phyloP scores from a whole-genome alignment of 2,329 filamentous ascomycete genomes.

The Monilinia fructigena region DNA sequence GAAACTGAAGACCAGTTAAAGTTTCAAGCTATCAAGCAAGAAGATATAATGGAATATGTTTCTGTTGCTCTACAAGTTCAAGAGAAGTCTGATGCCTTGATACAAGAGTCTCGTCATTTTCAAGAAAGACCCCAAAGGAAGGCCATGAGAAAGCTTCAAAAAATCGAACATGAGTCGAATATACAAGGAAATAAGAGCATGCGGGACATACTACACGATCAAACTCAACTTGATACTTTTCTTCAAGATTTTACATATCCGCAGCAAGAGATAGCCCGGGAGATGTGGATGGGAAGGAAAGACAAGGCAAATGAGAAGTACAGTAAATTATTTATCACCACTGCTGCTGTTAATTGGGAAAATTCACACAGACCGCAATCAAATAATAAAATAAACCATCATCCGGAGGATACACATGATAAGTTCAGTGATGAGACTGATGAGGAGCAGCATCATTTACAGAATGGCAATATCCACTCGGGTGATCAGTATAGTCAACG shows the following conservation, averaged over 20 bases:
- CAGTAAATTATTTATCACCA: background rate
- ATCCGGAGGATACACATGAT: background rate
- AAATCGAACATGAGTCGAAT: slow-evolving; percentile 1
- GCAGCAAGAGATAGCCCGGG: background rate
- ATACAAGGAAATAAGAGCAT: background rate
- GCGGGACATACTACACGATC: slow-evolving; percentile 1
- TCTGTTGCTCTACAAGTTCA: background rate
- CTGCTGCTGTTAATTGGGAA: background rate
- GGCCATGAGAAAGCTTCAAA: background rate
- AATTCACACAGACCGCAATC: background rate
- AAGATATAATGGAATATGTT: background rate
- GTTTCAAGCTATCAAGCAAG: background rate
- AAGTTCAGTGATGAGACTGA: background rate
- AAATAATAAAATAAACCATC: too few relatives aligned
- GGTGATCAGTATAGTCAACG: background rate
- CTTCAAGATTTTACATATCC: background rate
- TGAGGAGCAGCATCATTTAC: too few relatives aligned
- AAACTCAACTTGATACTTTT: background rate
- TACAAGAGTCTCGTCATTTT: background rate
- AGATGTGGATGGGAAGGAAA: background rate
- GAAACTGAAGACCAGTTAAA: background rate
- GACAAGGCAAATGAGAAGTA: background rate
- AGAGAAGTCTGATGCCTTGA: too few relatives aligned
- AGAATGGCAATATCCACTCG: background rate
- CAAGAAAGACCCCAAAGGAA: background rate